Evolutionary conservation across 2,329 filamentous ascomycete species (phyloP).

Genomic region (Sclerotiophoma versabilis): DNA sequence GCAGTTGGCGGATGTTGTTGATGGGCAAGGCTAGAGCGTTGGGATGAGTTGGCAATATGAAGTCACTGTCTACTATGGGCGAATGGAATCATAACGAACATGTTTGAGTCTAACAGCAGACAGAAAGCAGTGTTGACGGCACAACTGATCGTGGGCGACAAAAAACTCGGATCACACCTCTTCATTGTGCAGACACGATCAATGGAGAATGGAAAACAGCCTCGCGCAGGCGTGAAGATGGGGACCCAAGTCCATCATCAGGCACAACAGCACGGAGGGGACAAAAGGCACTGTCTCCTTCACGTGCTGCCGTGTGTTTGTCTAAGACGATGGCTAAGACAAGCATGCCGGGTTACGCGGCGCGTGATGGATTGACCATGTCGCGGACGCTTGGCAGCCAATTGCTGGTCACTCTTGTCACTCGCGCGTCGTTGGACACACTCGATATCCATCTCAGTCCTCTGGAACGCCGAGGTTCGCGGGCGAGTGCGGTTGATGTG

Average conservation of each 20-base stretch:
- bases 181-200: too few species aligned
- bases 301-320: not conserved
- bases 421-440: too few species aligned
- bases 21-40: not conserved
- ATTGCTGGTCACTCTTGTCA: not conserved
- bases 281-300: not conserved
- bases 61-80: not conserved
- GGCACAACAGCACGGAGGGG: not conserved
- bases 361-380: not conserved
- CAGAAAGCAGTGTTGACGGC: too few species aligned
- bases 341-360: not conserved
- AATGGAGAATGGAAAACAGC: too few species aligned
- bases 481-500: not conserved
- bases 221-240: too few species aligned
- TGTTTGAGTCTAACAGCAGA: too few species aligned
- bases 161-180: too few species aligned
- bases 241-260: not conserved
- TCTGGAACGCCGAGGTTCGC: too few species aligned
- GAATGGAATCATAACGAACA: not conserved
- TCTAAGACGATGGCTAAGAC: not conserved
- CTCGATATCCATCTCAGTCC: too few species aligned
- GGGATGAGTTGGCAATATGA: not conserved
- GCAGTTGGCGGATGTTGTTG: not conserved
- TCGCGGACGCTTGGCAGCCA: not conserved
- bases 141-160: too few species aligned